phyloP scores from a whole-genome alignment of 2,329 filamentous ascomycete genomes.

The Fusarium albidum region DNA sequence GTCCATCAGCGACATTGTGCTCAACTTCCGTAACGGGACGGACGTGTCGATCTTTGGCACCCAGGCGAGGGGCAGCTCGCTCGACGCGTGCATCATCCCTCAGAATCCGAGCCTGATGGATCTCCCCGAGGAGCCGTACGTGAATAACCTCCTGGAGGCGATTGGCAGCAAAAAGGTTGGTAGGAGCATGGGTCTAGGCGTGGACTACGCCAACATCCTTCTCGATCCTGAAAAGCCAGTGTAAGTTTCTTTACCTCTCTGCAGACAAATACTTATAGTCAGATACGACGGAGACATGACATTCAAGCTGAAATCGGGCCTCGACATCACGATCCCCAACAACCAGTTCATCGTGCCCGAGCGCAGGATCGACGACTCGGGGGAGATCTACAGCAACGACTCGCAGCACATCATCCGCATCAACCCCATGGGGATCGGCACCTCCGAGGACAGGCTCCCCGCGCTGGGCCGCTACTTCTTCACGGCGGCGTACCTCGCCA shows the following conservation, averaged over 20 bases:
- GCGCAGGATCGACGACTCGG: background rate
- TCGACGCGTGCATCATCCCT: slow-evolving; percentile 19
- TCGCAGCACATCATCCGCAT: slow-evolving; percentile 1
- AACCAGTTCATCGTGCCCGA: slow-evolving; percentile 21
- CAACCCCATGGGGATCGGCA: slow-evolving; percentile 5
- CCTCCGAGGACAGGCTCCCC: background rate
- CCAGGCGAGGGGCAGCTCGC: background rate
- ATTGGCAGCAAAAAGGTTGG: background rate
- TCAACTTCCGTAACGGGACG: slow-evolving; percentile 21
- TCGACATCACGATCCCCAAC: slow-evolving; percentile 17
- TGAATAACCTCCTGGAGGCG: slow-evolving; percentile 1
- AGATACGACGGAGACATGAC: background rate
- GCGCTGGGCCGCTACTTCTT: slow-evolving; percentile 24
- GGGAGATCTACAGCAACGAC: slow-evolving; percentile 3
- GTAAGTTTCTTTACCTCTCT: background rate
- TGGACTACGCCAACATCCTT: slow-evolving; percentile 4
- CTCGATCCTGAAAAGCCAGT: slow-evolving; percentile 1
- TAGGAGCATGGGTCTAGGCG: background rate
- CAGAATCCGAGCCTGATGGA: slow-evolving; percentile 16
- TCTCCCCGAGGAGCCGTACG: slow-evolving; percentile 8
- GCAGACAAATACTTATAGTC: background rate
- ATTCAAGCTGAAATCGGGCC: background rate
- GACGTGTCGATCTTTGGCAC: slow-evolving; percentile 16
- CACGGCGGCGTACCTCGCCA: slow-evolving; percentile 17
- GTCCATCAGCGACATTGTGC: slow-evolving; percentile 12